phyloP scores from a whole-genome alignment of 2,329 filamentous ascomycete genomes.

The Acephala macrosclerotiorum region DNA sequence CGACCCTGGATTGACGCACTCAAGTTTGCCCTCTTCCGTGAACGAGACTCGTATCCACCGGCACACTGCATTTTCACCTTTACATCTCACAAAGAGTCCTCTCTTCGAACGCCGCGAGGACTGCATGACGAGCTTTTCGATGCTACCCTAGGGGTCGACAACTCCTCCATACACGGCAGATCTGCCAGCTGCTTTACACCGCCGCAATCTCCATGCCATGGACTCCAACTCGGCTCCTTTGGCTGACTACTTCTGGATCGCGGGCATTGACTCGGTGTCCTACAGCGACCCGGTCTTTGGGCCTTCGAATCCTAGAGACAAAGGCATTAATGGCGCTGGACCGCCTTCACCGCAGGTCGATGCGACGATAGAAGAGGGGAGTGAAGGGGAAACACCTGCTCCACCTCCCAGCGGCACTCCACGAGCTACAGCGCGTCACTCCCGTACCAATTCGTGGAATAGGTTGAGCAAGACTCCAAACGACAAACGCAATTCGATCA shows the following conservation, averaged over 20 bases:
- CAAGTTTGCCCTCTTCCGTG: neutral
- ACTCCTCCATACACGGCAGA: constrained; percentile 19
- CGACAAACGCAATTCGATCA: constrained; percentile 59
- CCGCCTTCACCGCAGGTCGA: constrained; percentile 52
- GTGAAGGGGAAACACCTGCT: constrained; percentile 61
- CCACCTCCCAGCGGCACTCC: constrained; percentile 32
- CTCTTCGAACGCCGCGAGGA: constrained; percentile 2
- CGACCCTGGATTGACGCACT: constrained; percentile 6
- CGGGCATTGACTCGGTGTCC: constrained; percentile 71
- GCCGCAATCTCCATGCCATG: constrained; percentile 38
- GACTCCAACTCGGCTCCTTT: constrained; percentile 64
- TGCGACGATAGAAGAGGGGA: constrained; percentile 63
- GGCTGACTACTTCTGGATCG: constrained; percentile 81
- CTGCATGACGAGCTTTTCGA: constrained; percentile 26
- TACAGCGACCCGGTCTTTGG: constrained; percentile 62
- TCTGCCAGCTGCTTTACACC: constrained; percentile 17
- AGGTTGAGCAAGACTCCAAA: constrained; percentile 62
- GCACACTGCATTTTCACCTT: neutral
- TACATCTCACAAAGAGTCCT: neutral
- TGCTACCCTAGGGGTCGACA: constrained; percentile 30
- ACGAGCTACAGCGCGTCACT: constrained; percentile 58
- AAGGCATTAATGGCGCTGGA: constrained; percentile 32
- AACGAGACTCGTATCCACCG: neutral
- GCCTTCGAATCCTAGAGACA: constrained; percentile 42
- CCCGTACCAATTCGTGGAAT: constrained; percentile 66